Percentiles rank a stretch among this genome's conserved stretches.
Conservation (phyloP, 1,284 basidiomycete genomes). For the Farysia itapuensis region DNA sequence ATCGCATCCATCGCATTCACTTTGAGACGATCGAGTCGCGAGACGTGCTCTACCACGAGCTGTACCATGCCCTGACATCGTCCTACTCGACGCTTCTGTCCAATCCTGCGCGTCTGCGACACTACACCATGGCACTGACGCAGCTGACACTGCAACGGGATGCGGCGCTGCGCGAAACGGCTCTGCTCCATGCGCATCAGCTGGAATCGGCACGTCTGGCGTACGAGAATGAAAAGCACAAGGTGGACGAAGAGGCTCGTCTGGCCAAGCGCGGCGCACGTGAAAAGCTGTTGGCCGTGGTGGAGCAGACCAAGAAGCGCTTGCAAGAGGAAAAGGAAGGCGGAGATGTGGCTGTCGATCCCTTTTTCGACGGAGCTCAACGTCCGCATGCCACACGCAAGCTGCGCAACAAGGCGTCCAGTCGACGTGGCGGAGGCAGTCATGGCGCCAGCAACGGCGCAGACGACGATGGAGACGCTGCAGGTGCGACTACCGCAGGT, state of each 20-base stretch:
- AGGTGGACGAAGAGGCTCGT: conserved; percentile 54
- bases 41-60: conserved; percentile 52
- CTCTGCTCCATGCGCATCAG: conserved; percentile 52
- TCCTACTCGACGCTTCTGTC: conserved; percentile 50
- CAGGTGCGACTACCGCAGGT: conserved; percentile 3
- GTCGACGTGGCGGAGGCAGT: conserved; percentile 10
- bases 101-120: conserved; percentile 44
- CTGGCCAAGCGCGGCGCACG: conserved; percentile 49
- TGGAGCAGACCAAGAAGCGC: conserved; percentile 53
- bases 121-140: conserved; percentile 51
- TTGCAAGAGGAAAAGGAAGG: conserved; percentile 56
- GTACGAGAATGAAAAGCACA: conserved; percentile 46
- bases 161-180: conserved; percentile 42
- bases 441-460: conserved; percentile 5
- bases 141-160: conserved; percentile 47
- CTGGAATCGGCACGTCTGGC: conserved; percentile 46
- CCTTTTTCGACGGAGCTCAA: conserved; percentile 46
- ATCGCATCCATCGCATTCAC: conserved; percentile 54
- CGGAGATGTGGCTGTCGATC: conserved; percentile 51
- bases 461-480: conserved; percentile 25
- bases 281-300: conserved; percentile 52
- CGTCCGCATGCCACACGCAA: conserved; percentile 58
- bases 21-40: conserved; percentile 56
- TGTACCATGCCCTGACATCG: conserved; percentile 44
- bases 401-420: conserved; percentile 52